Evolutionary conservation across 805 yeast species (phyloP).

Genomic region (Barnettozyma sucrosica): DNA sequence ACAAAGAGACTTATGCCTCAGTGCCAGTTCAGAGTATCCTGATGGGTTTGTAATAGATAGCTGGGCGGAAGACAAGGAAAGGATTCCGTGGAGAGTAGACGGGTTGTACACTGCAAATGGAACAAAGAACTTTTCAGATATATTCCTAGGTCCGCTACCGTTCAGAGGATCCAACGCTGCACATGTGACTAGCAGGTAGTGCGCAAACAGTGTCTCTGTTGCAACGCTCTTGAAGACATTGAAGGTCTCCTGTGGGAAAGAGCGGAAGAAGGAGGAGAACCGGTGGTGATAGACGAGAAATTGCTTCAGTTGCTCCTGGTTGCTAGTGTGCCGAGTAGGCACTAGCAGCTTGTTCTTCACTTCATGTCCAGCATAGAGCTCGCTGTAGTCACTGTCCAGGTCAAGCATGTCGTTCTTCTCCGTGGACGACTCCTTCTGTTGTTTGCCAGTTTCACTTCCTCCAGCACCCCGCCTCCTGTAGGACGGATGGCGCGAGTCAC

Average conservation of each 20-base stretch:
- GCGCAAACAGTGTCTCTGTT: constrained; percentile 5
- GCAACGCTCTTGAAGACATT: constrained; percentile 6
- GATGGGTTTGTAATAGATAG: constrained; percentile 4
- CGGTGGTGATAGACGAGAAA: background rate
- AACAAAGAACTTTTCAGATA: constrained; percentile 10
- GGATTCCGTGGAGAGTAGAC: constrained; percentile 7
- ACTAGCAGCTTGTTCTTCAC: background rate
- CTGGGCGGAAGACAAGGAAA: constrained; percentile 9
- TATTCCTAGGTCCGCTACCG: constrained; percentile 9
- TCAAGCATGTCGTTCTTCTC: background rate
- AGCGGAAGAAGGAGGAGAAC: constrained; percentile 3
- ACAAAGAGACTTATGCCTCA: constrained; percentile 9
- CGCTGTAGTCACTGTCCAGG: background rate
- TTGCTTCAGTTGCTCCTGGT: background rate
- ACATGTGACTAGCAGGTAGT: constrained; percentile 7
- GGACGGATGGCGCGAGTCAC: constrained; percentile 14
- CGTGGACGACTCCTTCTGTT: background rate
- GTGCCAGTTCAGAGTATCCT: constrained; percentile 3
- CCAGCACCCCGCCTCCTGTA: constrained; percentile 5
- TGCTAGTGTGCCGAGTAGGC: background rate
- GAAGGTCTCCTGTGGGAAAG: constrained; percentile 3
- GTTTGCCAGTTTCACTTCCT: background rate
- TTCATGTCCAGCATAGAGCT: background rate
- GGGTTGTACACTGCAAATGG: constrained; percentile 10
- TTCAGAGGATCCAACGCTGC: constrained; percentile 10